phyloP scores from a whole-genome alignment of 306 rosid species.

The Clitoria ternatea region DNA sequence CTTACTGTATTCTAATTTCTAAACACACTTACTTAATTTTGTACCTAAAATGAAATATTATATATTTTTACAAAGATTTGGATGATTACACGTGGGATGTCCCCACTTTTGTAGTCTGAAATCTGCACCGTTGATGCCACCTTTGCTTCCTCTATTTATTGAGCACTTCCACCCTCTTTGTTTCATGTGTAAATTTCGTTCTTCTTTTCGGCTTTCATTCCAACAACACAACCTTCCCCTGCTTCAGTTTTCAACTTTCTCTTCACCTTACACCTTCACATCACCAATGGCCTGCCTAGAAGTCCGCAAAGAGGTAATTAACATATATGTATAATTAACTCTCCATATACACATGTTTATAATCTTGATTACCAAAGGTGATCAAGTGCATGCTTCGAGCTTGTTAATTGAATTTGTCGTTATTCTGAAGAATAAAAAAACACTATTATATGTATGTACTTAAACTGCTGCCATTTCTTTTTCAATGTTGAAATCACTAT shows the following conservation, averaged over 20 bases:
- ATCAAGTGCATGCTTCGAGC: background rate
- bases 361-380: background rate
- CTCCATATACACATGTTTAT: background rate
- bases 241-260: background rate
- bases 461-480: background rate
- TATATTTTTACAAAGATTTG: background rate
- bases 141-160: constrained; percentile 54
- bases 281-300: constrained; percentile 59
- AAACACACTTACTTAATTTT: background rate
- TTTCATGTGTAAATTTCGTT: constrained; percentile 34
- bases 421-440: too few species aligned
- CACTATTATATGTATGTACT: background rate
- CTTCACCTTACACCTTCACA: background rate
- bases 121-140: constrained; percentile 55
- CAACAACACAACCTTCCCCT: constrained; percentile 25
- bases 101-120: constrained; percentile 34
- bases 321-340: background rate
- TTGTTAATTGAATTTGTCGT: too few species aligned
- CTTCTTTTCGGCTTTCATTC: constrained; percentile 14
- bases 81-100: constrained; percentile 49
- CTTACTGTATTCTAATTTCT: too few species aligned
- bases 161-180: constrained; percentile 27
- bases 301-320: constrained; percentile 51
- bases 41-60: too few species aligned
- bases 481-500: background rate